Conservation (phyloP, 257 asterid genomes). For the Gentiana macrophylla region DNA sequence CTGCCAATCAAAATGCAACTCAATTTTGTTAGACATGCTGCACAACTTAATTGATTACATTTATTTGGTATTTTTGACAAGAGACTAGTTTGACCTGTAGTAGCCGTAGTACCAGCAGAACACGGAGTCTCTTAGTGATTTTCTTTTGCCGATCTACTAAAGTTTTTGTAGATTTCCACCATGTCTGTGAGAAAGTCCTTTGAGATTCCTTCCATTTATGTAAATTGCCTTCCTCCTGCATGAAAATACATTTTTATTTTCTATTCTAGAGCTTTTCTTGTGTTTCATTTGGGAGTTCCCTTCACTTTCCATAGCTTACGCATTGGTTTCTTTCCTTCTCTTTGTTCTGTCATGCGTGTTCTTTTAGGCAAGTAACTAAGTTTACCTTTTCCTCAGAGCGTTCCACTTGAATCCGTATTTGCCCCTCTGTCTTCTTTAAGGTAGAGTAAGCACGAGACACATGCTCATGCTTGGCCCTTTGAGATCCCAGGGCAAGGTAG, state of each 20-base stretch:
- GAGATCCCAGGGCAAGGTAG: constrained; percentile 1
- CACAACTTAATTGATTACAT: background rate
- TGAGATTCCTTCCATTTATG: constrained; percentile 7
- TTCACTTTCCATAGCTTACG: too few species aligned
- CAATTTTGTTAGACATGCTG: background rate
- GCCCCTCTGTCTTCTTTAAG: constrained; percentile 6
- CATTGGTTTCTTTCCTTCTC: background rate
- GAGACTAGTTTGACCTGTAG: constrained; percentile 4
- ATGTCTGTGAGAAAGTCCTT: constrained; percentile 7
- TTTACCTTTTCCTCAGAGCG: constrained; percentile 7
- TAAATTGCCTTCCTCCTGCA: constrained; percentile 3
- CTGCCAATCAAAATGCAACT: background rate
- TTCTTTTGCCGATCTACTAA: constrained; percentile 6
- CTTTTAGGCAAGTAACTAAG: too few species aligned
- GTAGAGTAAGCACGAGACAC: constrained; percentile 5
- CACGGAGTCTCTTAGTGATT: constrained; percentile 7
- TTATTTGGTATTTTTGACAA: too few species aligned
- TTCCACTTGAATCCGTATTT: constrained; percentile 8
- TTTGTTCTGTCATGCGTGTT: background rate
- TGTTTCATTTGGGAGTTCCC: background rate
- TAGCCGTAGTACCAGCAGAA: constrained; percentile 1
- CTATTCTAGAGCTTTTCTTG: background rate
- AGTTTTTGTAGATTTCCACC: constrained; percentile 9
- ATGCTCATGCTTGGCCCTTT: constrained; percentile 4
- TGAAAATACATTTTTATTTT: background rate